Conservation (phyloP, 805 yeast species). For the Metschnikowia kofuensis region DNA sequence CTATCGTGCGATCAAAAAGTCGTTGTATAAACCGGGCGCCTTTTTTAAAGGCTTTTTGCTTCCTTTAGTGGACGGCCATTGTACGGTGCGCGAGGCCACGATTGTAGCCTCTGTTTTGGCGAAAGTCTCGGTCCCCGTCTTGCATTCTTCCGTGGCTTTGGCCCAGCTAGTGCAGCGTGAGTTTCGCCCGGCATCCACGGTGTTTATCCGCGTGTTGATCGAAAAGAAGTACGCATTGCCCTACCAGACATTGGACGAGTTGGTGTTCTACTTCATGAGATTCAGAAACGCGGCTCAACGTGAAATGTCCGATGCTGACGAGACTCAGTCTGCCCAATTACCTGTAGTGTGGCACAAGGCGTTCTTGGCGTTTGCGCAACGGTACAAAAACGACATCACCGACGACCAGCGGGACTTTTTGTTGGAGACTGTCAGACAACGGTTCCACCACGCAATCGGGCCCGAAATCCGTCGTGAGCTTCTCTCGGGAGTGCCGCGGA, state of each 20-base stretch:
- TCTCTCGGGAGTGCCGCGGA: slow-evolving; percentile 77
- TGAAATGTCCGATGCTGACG: slow-evolving; percentile 34
- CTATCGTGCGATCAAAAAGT: slow-evolving; percentile 86
- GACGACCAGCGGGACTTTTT: slow-evolving; percentile 96
- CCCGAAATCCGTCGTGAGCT: slow-evolving; percentile 94
- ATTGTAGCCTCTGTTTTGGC: slow-evolving; percentile 89
- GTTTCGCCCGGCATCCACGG: slow-evolving; percentile 84
- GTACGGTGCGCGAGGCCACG: slow-evolving; percentile 90
- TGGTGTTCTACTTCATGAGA: slow-evolving; percentile 90
- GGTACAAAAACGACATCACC: slow-evolving; percentile 97
- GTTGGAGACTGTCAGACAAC: slow-evolving; percentile 84
- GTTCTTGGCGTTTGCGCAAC: slow-evolving; percentile 87
- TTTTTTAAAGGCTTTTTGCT: slow-evolving; percentile 94
- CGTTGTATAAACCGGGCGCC: slow-evolving; percentile 95
- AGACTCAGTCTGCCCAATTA: slow-evolving; percentile 51
- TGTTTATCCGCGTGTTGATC: slow-evolving; percentile 81
- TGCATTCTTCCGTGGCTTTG: slow-evolving; percentile 95
- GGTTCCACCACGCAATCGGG: slow-evolving; percentile 84
- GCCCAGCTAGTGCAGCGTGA: slow-evolving; percentile 77
- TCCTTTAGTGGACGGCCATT: slow-evolving; percentile 84
- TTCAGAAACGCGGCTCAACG: slow-evolving; percentile 64
- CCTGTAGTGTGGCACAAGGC: slow-evolving; percentile 99
- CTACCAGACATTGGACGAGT: slow-evolving; percentile 90
- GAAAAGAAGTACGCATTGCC: slow-evolving; percentile 97
- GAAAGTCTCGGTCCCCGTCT: slow-evolving; percentile 87